A percentile compares a stretch with the other conserved stretches of the same genome.
Conservation (phyloP, 345 rosid species). For the Ceriops decandra region DNA sequence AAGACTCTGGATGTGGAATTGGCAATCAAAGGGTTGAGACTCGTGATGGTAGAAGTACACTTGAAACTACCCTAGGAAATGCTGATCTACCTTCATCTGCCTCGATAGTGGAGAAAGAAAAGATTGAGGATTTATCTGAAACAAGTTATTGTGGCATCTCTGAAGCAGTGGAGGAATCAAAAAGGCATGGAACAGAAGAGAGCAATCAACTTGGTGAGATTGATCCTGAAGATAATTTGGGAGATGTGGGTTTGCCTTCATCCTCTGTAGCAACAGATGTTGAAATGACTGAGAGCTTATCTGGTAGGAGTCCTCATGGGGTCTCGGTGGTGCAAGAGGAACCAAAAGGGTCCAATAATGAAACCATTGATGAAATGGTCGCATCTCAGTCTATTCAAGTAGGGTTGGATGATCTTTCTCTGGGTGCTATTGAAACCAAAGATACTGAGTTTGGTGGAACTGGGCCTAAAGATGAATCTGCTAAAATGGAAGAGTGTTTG, state of each 20-base stretch:
- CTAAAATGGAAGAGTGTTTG: background rate
- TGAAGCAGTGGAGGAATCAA: slow-evolving; percentile 1
- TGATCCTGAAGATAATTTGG: slow-evolving; percentile 1
- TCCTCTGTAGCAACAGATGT: background rate
- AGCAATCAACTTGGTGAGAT: background rate
- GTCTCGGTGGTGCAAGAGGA: background rate
- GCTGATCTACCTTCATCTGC: background rate
- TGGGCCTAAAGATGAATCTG: slow-evolving; percentile 5
- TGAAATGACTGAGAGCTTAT: background rate
- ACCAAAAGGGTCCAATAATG: background rate
- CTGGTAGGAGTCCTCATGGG: background rate
- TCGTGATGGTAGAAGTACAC: background rate
- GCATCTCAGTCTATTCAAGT: background rate
- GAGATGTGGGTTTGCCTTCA: background rate
- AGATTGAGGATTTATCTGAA: background rate
- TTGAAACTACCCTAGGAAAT: background rate
- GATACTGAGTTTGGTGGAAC: background rate
- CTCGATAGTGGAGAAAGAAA: background rate
- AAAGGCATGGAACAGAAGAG: slow-evolving; percentile 1
- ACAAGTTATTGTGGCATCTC: background rate
- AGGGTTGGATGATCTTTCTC: background rate
- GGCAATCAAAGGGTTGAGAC: background rate
- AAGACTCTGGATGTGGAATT: background rate
- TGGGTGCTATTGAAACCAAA: background rate
- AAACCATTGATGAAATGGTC: background rate